Base-by-base conservation (phyloP, 345 rosid species). In the Diplotaxis tenuifolia region DNA sequence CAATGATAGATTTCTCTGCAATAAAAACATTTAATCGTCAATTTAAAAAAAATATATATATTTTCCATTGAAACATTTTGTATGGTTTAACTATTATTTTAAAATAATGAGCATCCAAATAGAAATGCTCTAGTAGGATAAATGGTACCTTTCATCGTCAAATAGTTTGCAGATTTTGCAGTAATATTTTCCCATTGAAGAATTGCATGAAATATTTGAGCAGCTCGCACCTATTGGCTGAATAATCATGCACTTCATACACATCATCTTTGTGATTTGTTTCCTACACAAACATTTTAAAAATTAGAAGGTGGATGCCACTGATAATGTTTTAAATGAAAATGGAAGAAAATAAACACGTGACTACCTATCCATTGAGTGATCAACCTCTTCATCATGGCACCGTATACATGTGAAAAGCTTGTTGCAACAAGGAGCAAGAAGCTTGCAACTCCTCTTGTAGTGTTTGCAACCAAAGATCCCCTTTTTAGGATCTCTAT, bases 1-100 rank as follows among this genome's bases (percentile, higher is more conserved):
- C 96, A 92, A 68, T 90, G 96, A 82, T 92, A 92, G 67, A 92
- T 90, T 84, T 88, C 84, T 86, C 96, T 92, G 89, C 70, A 61
- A 52, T 27, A 63, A 42, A 65, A n/a, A 90, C 98, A 93, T 90
- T 62, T 79, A 86, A 62, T 88, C 89, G 16, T 93, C 95, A 62
- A n/a, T n/a, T n/a, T n/a, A n/a, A n/a, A 86, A 87, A 32, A 23
- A 32, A 9, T 32, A 32, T 32, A 9, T 7, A 32, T 32, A n/a
- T 38, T 38, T 38, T 42, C 6, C 16, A 42, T 42, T 42, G 6
- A 14, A 49, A n/a, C 16, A n/a, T 45, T 45, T 15, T 15, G 7
- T 47, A 9, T 47, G 9, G 1, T 47, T 42, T 42, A 14, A 47
- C 9, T 47, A 47, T 14, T 42, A 4, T 42, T 42, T 47, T 47